phyloP scores from a whole-genome alignment of 495 filamentous ascomycete genomes.

The Thermochaetoides thermophila region DNA sequence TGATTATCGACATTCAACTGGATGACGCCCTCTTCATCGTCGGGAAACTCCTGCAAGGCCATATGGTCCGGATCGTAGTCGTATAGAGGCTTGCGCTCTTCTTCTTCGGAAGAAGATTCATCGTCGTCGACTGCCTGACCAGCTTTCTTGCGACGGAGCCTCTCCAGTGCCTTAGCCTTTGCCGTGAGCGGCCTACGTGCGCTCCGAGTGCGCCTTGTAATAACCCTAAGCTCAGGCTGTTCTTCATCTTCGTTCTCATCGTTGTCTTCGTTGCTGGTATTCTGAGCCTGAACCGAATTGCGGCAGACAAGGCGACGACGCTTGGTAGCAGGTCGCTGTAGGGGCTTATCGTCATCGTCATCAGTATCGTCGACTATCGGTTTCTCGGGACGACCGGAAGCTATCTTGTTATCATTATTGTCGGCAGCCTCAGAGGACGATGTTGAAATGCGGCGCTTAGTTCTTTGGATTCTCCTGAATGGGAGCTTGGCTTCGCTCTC shows the following conservation, averaged over 20 bases:
- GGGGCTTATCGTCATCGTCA: background rate
- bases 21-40: slow-evolving; percentile 25
- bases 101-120: slow-evolving; percentile 21
- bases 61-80: slow-evolving; percentile 27
- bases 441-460: too few relatives aligned
- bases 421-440: too few relatives aligned
- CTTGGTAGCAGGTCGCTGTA: slow-evolving; percentile 1
- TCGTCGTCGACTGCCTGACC: slow-evolving; percentile 35
- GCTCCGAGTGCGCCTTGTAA: background rate
- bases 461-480: too few relatives aligned
- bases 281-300: background rate
- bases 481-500: too few relatives aligned
- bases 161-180: slow-evolving; percentile 17
- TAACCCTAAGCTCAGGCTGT: slow-evolving; percentile 1
- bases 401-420: slow-evolving; percentile 1
- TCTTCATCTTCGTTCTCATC: slow-evolving; percentile 2
- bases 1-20: slow-evolving; percentile 6
- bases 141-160: slow-evolving; percentile 28
- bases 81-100: slow-evolving; percentile 21
- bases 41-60: slow-evolving; percentile 30
- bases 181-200: slow-evolving; percentile 8
- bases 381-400: too few relatives aligned
- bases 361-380: background rate
- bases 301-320: slow-evolving; percentile 4
- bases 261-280: background rate